Evolutionary conservation across 1,139 yeast species (phyloP), one percentile per base, ranked within the genome.

Genomic region (Kodamaea suecica): DNA sequence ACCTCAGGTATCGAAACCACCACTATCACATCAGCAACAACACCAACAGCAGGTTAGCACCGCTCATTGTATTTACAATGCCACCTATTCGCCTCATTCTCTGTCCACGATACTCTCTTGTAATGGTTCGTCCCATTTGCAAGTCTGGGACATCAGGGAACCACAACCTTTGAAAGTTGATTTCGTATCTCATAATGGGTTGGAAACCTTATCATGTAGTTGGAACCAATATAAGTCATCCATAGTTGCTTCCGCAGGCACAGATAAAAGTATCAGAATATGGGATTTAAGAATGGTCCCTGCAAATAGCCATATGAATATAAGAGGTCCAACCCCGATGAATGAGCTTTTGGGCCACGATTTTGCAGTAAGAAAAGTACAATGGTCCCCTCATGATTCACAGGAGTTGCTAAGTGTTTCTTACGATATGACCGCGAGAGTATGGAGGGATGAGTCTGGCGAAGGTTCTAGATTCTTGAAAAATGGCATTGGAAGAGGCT

Each of bases 361-460:
- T 35, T 82, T 85, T 53, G 96, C 97, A 0, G 84, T 92, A 4
- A 64, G 95, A 38, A 78, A 78, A 51, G 79, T 88, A 4, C 67
- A 74, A 27, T 90, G 97, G 96, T 84, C 95, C 1, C 97, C 97
- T 1, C 97, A 90, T 59, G 70, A 73, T 36, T 75, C 85, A 3
- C 81, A 80, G 41, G 78, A 78, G 43, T 61, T 92, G 31, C 58
- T 90, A 42, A 78, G 87, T 36, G 78, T 88, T 4, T 83, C 95
- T 8, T 92, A 90, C 55, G 98, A 92, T 55, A 90, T 90, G 95
- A 84, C 95, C 0, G 82, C 87, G 28, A 65, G 90, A 41, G 78
- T 88, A 1, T 92, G 97, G 97, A 63, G 70, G 30, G 96, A 87
- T 55, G 68, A 71, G 37, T 73, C 84, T 10, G 77, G 73, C 40